A percentile compares a stretch with the other conserved stretches of the same genome.
Evolutionary conservation across 2,329 filamentous ascomycete species (phyloP).

Genomic region (Teratosphaeria viscida): DNA sequence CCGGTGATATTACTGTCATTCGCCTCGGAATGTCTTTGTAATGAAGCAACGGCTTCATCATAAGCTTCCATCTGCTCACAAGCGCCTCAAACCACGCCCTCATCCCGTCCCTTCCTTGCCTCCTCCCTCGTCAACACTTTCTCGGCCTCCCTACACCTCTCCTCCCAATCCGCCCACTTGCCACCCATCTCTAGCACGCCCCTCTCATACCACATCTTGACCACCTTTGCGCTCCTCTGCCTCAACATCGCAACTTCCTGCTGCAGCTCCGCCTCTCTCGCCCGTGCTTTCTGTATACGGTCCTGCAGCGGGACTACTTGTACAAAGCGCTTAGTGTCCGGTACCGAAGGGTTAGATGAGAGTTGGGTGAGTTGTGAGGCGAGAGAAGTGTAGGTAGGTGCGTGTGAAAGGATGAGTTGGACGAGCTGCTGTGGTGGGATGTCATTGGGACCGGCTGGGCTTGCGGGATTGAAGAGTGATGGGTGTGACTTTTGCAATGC

Average conservation of each 20-base stretch:
- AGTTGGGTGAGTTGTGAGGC: slow-evolving; percentile 36
- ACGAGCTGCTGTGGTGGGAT: slow-evolving; percentile 17
- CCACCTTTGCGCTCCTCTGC: slow-evolving; percentile 47
- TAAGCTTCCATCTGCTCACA: no score
- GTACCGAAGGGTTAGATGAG: slow-evolving; percentile 31
- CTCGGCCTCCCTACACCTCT: slow-evolving; percentile 55
- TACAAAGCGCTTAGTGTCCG: slow-evolving; percentile 35
- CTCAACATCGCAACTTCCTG: slow-evolving; percentile 54
- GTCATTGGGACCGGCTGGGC: slow-evolving; percentile 10
- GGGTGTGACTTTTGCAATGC: slow-evolving; percentile 31
- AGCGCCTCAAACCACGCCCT: slow-evolving; percentile 18
- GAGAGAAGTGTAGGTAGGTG: slow-evolving; percentile 31
- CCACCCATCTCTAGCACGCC: slow-evolving; percentile 58
- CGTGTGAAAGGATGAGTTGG: slow-evolving; percentile 35
- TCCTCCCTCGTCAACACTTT: slow-evolving; percentile 55
- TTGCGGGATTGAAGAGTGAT: slow-evolving; percentile 24
- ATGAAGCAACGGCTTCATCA: no score
- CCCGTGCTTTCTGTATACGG: slow-evolving; percentile 51
- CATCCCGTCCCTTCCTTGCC: slow-evolving; percentile 43
- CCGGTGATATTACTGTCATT: neutral
- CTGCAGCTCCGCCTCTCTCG: slow-evolving; percentile 50
- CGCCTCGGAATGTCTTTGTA: neutral
- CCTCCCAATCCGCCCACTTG: slow-evolving; percentile 61
- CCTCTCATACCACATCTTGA: slow-evolving; percentile 59
- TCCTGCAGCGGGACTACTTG: slow-evolving; percentile 49